Evolutionary conservation across 176 grass and related monocot genomes (phyloP), one percentile per base, ranked within the genome.

Genomic region (Aegilops umbellulata): DNA sequence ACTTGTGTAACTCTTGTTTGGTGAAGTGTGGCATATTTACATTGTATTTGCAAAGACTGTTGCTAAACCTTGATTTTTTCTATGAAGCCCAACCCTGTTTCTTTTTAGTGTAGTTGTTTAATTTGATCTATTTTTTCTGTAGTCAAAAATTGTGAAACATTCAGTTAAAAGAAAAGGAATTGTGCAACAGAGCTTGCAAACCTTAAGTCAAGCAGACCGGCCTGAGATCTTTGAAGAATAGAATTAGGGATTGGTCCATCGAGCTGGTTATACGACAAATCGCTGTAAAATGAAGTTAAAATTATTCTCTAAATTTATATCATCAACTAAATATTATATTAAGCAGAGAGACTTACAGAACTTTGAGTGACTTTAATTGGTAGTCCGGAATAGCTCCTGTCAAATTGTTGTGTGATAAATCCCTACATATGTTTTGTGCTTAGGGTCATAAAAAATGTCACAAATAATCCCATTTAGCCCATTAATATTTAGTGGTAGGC

Each of bases 381-480:
- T 74, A 83, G 46, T 87, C 85, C 41, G 89, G 89, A 24, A 90
- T 83, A 19, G 72, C 2, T 27, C 89, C 89, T 3, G 71, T 87
- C 76, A 90, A 68, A 72, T 79, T 87, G 72, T 91, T 91, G 34
- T 81, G 60, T 30, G 89, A 91, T 24, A 91, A 84, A 64, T 87
- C 85, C 85, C 89, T 91, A 14, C 1, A 49, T 17, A 85, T 34
- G 7, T 77, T 77, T 42, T 27, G 23, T 22, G 23, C 26, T 44
- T 60, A 74, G 8, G 16, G 16, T 83, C 16, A 83, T 22, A 41
- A 60, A 39, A 53, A 25, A 20, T 78, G 53, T 23, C 10, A 69
- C 34, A 61, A 14, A 41, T 41, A 42, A 22, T 61, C 26, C 13
- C 5, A 22, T 77, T 74, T 83, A 83, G 35, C 4, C 1, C 22